These are phyloP conservation scores for Fusarium virguliforme DNA, from an alignment of 2,329 filamentous ascomycete genomes.

Conservation along the genomic window DNA sequence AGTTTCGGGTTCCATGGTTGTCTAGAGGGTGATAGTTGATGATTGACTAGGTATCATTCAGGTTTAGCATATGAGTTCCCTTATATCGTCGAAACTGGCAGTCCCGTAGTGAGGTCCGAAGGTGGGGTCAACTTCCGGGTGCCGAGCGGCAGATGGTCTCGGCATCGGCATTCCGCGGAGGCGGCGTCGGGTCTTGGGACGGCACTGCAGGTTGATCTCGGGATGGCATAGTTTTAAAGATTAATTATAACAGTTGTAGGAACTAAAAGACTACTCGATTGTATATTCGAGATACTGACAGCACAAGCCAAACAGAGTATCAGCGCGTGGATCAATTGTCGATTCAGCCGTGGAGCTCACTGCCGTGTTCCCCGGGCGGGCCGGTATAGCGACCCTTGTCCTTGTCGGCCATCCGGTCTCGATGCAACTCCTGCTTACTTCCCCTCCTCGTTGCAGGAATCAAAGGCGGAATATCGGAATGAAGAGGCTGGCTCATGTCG, in stretches of 20 bases:
- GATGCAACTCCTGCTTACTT: background rate
- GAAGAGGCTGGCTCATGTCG: background rate
- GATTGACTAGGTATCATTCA: background rate
- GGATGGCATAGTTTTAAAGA: background rate
- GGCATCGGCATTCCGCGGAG: slow-evolving; percentile 2
- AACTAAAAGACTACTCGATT: no score
- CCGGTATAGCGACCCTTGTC: background rate
- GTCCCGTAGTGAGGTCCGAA: background rate
- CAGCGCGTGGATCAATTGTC: no score
- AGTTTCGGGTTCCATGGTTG: background rate
- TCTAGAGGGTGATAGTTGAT: background rate
- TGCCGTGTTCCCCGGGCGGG: no score
- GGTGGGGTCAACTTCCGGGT: background rate
- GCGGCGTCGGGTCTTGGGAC: background rate
- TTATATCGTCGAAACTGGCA: background rate
- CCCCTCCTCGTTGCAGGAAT: background rate
- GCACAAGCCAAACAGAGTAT: no score
- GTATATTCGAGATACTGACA: no score
- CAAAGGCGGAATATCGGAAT: background rate
- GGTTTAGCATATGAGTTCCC: background rate
- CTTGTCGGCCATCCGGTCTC: background rate
- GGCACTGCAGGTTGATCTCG: background rate
- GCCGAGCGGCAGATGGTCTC: background rate
- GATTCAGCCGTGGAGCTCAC: no score
- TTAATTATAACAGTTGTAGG: no score